These are phyloP conservation scores for Gossypium turneri DNA, from an alignment of 345 rosid genomes.

Conservation along the genomic window DNA sequence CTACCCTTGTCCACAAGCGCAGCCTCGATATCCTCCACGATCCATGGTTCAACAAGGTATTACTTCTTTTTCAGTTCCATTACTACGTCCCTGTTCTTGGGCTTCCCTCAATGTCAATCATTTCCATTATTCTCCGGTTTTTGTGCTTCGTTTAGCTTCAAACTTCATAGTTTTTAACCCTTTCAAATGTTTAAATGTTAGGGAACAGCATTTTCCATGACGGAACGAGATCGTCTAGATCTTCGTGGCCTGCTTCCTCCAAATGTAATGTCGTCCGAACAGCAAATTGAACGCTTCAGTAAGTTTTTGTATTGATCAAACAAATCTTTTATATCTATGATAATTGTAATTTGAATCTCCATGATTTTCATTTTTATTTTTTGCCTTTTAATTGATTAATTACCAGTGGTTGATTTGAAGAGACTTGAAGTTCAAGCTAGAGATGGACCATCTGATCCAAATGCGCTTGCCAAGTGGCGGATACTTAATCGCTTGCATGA, in stretches of 20 bases:
- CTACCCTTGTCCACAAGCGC: conserved; percentile 89
- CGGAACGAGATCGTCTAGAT: conserved; percentile 93
- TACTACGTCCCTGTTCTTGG: neutral
- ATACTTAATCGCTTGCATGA: conserved; percentile 93
- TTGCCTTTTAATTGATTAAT: conserved; percentile 13
- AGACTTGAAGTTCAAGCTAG: conserved; percentile 87
- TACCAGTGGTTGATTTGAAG: conserved; percentile 82
- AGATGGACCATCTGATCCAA: conserved; percentile 92
- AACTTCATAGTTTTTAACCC: neutral
- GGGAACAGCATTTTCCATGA: conserved; percentile 96
- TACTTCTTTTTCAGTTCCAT: neutral
- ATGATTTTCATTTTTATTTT: neutral
- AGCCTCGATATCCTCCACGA: conserved; percentile 95
- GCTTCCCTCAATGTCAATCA: neutral
- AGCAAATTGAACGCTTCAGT: conserved; percentile 93
- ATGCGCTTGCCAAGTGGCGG: conserved; percentile 93
- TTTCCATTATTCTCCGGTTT: neutral
- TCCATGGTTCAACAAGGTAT: conserved; percentile 98
- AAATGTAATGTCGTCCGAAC: conserved; percentile 71
- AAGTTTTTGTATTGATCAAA: conserved; percentile 20
- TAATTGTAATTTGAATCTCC: neutral
- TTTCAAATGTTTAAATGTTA: conserved; percentile 10
- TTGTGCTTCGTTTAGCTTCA: neutral
- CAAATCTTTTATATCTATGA: neutral
- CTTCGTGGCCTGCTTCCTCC: conserved; percentile 98